A percentile compares a stretch with the other conserved stretches of the same genome.
phyloP scores from a whole-genome alignment of 2,329 filamentous ascomycete genomes.

The Fusarium verticillioides region DNA sequence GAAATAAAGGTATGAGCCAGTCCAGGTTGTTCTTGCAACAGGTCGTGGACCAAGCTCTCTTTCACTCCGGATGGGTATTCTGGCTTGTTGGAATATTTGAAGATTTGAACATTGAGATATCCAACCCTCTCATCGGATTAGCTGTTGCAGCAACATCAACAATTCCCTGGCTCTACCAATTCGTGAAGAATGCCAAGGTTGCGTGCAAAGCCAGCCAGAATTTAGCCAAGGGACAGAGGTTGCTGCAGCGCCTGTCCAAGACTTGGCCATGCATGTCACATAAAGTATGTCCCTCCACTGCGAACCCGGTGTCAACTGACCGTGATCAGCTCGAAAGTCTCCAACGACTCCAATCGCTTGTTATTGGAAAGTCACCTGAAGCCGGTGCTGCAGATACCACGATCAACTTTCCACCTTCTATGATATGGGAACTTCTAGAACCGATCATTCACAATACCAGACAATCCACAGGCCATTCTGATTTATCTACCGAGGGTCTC shows the following conservation, averaged over 20 bases:
- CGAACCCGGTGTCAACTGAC: fast-evolving
- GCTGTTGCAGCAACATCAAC: conserved; percentile 17
- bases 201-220: conserved; percentile 1
- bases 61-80: conserved; percentile 18
- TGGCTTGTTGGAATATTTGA: conserved; percentile 19
- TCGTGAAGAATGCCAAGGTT: conserved; percentile 2
- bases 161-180: conserved; percentile 12
- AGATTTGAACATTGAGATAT: neutral
- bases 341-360: neutral
- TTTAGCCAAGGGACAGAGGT: neutral
- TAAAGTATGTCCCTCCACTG: neutral
- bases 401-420: conserved; percentile 4
- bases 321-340: neutral
- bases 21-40: conserved; percentile 10
- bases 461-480: fast-evolving
- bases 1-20: neutral
- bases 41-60: conserved; percentile 9
- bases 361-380: neutral
- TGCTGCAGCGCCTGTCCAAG: neutral
- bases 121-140: neutral
- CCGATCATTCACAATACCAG: neutral
- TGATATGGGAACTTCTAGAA: conserved; percentile 22
- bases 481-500: neutral
- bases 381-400: neutral
- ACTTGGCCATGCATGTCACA: conserved; percentile 7